phyloP scores from a whole-genome alignment of 1,284 basidiomycete species.

The Omphalotus olearius region DNA sequence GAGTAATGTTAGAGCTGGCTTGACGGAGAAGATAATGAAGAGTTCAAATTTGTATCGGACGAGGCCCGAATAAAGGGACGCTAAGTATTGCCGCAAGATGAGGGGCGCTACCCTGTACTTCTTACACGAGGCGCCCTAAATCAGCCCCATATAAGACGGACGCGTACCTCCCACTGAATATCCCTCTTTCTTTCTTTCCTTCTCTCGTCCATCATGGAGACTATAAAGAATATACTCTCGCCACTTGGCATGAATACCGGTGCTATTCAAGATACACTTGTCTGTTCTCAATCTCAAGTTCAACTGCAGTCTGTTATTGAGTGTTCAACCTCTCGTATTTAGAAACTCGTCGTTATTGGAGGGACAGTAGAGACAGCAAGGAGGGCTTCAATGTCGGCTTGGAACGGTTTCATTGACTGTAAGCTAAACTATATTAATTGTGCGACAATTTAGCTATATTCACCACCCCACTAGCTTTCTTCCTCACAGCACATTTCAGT shows the following conservation, averaged over 20 bases:
- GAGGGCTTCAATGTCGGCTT: conserved; percentile 71
- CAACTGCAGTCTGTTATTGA: conserved; percentile 1
- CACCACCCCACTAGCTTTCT: conserved; percentile 55
- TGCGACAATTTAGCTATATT: too few relatives aligned
- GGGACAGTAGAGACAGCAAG: conserved; percentile 75
- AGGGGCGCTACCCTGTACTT: conserved; percentile 5
- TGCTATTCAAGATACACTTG: conserved; percentile 61
- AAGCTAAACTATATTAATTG: conserved; percentile 21
- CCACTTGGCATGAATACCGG: conserved; percentile 54
- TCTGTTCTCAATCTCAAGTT: conserved; percentile 23
- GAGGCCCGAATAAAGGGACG: conserved; percentile 7
- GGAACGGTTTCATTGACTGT: conserved; percentile 87
- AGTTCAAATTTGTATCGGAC: not conserved
- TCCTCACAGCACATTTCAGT: conserved; percentile 80
- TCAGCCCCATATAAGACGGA: conserved; percentile 30
- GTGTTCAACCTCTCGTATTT: not conserved
- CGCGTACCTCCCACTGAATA: conserved; percentile 26
- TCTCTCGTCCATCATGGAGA: conserved; percentile 43
- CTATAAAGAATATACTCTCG: conserved; percentile 55
- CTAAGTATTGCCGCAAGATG: conserved; percentile 8
- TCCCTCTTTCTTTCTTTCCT: conserved; percentile 21
- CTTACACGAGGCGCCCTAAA: conserved; percentile 9
- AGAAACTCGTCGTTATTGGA: conserved; percentile 79
- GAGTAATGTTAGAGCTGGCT: not conserved
- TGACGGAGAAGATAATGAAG: not conserved